Percentiles rank a stretch among this genome's conserved stretches.
phyloP scores from a whole-genome alignment of 2,329 filamentous ascomycete species.

The Sclerotinia subarctica region DNA sequence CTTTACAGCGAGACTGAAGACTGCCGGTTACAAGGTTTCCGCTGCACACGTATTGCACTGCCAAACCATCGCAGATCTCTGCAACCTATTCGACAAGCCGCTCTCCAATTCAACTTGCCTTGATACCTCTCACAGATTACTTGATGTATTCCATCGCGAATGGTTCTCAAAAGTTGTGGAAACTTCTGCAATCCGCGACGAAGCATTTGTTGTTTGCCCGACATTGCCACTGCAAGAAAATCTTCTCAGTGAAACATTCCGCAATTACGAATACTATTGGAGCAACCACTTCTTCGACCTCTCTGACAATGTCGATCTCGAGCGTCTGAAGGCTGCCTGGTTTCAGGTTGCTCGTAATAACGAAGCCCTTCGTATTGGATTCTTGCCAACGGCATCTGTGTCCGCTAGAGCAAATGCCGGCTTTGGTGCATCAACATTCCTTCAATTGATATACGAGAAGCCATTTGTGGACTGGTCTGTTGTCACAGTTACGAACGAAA shows the following conservation, averaged over 20 bases:
- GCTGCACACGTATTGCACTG: constrained; percentile 4
- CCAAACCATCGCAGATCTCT: constrained; percentile 5
- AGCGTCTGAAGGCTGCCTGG: constrained; percentile 33
- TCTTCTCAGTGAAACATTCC: constrained; percentile 35
- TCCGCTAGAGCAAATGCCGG: not conserved
- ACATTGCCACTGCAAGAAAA: constrained; percentile 17
- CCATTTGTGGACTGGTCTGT: not conserved
- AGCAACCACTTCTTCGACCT: constrained; percentile 30
- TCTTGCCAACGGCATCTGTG: constrained; percentile 26
- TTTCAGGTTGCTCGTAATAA: constrained; percentile 28
- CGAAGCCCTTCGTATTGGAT: constrained; percentile 38
- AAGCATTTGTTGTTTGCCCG: constrained; percentile 1
- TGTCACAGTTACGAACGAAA: not conserved
- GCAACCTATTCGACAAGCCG: not conserved
- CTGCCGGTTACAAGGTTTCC: constrained; percentile 1
- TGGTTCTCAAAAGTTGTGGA: not conserved
- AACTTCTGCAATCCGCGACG: too few relatives aligned
- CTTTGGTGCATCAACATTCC: constrained; percentile 12
- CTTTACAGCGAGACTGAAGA: constrained; percentile 8
- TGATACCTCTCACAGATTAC: not conserved
- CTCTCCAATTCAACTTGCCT: not conserved
- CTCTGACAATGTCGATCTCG: constrained; percentile 25
- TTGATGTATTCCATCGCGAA: not conserved
- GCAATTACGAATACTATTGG: constrained; percentile 37
- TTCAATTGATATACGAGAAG: constrained; percentile 22